Evolutionary conservation across 2,329 filamentous ascomycete genomes (phyloP).

Genomic region (Apiospora phragmitis): DNA sequence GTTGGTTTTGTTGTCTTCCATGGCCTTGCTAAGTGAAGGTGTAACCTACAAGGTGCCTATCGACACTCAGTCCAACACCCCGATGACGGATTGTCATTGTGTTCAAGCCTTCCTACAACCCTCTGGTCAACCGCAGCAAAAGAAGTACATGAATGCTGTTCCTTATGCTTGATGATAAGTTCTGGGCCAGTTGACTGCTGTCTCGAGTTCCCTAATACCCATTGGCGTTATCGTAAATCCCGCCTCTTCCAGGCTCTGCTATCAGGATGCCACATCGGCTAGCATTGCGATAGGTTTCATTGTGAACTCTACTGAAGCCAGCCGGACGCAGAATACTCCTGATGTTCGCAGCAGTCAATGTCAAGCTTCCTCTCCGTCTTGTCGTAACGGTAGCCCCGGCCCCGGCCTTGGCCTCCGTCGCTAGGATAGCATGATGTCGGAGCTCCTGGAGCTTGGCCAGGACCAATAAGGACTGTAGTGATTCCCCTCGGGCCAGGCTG

Average conservation of each 20-base stretch:
- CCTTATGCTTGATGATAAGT: neutral
- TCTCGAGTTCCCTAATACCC: neutral
- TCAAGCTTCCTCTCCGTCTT: too few relatives aligned
- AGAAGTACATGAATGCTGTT: neutral
- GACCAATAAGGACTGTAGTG: too few relatives aligned
- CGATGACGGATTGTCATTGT: neutral
- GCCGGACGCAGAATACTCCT: neutral
- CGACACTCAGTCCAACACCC: neutral
- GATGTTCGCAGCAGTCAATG: neutral
- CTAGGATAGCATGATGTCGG: neutral
- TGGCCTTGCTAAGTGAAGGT: neutral
- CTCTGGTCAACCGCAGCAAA: neutral
- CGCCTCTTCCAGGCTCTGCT: neutral
- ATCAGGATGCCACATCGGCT: neutral
- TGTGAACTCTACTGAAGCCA: neutral
- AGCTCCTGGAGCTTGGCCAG: too few relatives aligned
- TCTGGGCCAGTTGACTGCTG: neutral
- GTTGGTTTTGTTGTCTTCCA: neutral
- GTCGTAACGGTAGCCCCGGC: too few relatives aligned
- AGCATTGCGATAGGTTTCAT: neutral
- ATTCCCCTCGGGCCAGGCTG: too few relatives aligned
- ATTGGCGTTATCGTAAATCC: neutral
- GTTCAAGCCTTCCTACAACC: neutral
- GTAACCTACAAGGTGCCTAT: neutral
- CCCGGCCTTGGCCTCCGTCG: neutral